Evolutionary conservation across 2,329 filamentous ascomycete genomes (phyloP).

Genomic region (Dothidotthia symphoricarpi): DNA sequence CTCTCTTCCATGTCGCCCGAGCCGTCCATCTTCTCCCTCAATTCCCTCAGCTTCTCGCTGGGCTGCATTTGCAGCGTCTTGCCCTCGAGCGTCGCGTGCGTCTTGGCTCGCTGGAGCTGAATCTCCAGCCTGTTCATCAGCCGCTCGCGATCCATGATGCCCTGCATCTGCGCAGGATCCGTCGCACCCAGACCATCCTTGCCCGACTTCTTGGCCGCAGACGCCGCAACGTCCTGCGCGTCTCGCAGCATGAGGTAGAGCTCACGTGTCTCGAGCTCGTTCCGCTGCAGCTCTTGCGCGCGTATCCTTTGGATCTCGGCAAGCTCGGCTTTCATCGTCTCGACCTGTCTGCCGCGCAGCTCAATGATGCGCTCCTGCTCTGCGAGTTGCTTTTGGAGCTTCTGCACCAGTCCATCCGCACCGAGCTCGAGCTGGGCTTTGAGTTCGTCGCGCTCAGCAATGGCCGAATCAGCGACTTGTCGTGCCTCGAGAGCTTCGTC

Average conservation of each 20-base stretch:
- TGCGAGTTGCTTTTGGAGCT: constrained; percentile 89
- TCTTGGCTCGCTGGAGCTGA: constrained; percentile 95
- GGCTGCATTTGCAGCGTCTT: constrained; percentile 82
- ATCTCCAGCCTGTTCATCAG: constrained; percentile 93
- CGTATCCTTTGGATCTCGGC: constrained; percentile 81
- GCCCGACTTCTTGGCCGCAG: constrained; percentile 66
- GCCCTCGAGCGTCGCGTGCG: constrained; percentile 94
- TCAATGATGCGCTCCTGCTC: constrained; percentile 91
- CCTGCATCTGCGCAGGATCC: constrained; percentile 77
- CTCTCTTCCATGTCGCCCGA: constrained; percentile 47
- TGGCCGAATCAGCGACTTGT: constrained; percentile 90
- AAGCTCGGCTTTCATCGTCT: constrained; percentile 84
- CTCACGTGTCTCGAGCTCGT: constrained; percentile 93
- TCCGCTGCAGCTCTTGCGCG: constrained; percentile 87
- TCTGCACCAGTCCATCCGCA: constrained; percentile 88
- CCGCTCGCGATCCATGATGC: constrained; percentile 87
- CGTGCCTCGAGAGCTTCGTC: constrained; percentile 89
- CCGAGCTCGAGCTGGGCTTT: constrained; percentile 82
- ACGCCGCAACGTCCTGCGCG: constrained; percentile 91
- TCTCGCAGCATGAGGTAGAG: constrained; percentile 97
- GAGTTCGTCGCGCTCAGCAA: constrained; percentile 96
- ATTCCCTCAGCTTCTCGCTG: constrained; percentile 84
- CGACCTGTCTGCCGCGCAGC: constrained; percentile 79
- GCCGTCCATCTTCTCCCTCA: constrained; percentile 92
- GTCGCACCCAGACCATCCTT: constrained; percentile 57